Percentiles rank a stretch among this genome's conserved stretches.
Conservation (phyloP, 257 asterid species). For the Salvia hispanica region DNA sequence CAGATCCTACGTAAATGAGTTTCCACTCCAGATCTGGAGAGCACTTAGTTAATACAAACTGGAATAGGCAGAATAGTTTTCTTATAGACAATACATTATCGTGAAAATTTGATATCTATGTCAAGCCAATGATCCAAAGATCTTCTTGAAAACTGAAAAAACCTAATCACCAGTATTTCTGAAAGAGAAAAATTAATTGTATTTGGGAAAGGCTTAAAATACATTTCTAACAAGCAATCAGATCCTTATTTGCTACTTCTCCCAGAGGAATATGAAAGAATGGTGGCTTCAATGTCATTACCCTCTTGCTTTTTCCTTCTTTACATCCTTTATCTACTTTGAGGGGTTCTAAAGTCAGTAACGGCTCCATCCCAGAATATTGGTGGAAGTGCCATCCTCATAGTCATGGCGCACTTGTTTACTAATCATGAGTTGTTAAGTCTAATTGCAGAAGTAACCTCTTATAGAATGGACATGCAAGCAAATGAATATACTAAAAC, state of each 20-base stretch:
- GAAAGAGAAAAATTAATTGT: not conserved
- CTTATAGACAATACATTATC: constrained; percentile 16
- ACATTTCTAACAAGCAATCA: constrained; percentile 4
- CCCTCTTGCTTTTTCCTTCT: not conserved
- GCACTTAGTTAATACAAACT: constrained; percentile 25
- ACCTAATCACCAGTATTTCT: not conserved
- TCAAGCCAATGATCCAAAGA: not conserved
- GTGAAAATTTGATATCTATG: not conserved
- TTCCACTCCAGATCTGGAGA: constrained; percentile 97
- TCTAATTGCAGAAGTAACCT: not conserved
- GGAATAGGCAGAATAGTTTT: constrained; percentile 1
- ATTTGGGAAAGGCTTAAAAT: not conserved
- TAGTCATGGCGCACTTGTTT: not conserved
- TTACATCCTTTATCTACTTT: not conserved
- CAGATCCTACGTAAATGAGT: constrained; percentile 95
- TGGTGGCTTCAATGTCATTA: constrained; percentile 2
- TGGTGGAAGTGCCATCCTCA: constrained; percentile 1
- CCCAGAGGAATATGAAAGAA: not conserved
- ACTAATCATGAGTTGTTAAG: not conserved
- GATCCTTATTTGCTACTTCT: not conserved
- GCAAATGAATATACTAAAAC: not conserved
- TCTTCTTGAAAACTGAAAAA: constrained; percentile 13
- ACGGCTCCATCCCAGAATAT: not conserved
- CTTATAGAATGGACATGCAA: not conserved
- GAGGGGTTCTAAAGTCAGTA: constrained; percentile 3